Evolutionary conservation across 371 early-diverging fungal species (phyloP).

Genomic region (Rhizopus sp.): DNA sequence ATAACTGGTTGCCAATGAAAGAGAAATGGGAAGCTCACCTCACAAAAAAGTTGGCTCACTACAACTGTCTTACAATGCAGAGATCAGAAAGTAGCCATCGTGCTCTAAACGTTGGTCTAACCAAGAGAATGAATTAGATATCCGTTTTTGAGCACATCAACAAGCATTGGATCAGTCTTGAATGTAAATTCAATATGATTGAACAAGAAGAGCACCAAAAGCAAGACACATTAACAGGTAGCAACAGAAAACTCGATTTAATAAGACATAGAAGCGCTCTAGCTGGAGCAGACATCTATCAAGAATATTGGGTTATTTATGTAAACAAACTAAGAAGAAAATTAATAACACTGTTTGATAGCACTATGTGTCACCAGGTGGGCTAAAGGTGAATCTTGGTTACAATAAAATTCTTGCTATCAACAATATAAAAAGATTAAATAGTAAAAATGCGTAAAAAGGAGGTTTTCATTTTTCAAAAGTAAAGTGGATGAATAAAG

Average conservation of each 20-base stretch:
- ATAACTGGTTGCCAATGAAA: neutral
- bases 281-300: too few relatives aligned
- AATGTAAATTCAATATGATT: neutral
- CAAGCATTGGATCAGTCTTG: neutral
- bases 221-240: neutral
- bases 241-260: neutral
- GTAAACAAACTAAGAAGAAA: too few relatives aligned
- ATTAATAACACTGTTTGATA: too few relatives aligned
- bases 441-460: too few relatives aligned
- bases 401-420: too few relatives aligned
- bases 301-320: too few relatives aligned
- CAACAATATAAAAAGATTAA: too few relatives aligned
- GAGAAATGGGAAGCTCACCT: neutral
- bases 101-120: neutral
- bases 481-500: too few relatives aligned
- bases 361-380: too few relatives aligned
- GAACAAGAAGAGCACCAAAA: neutral
- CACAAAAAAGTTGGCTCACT: neutral
- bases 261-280: too few relatives aligned
- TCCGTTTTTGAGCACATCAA: neutral
- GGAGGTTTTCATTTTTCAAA: too few relatives aligned
- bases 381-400: too few relatives aligned
- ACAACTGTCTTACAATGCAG: neutral
- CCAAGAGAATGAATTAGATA: neutral
- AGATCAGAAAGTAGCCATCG: neutral